Base-by-base conservation (phyloP, 768 basidiomycete species). In the Suillus ampliporus region DNA sequence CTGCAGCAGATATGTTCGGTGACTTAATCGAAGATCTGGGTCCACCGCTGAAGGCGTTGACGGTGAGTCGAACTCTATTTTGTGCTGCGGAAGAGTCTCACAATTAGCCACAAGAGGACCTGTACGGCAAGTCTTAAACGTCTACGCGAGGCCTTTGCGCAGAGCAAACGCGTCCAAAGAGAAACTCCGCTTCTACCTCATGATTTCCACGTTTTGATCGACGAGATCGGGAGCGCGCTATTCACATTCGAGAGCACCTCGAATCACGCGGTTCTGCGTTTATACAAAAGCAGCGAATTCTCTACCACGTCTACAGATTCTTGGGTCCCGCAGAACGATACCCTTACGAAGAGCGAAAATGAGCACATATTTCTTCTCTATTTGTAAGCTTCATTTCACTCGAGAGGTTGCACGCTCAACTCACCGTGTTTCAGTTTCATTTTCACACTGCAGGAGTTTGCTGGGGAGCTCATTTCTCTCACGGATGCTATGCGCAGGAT, bases 391-490 rank as follows among this genome's bases (percentile, higher is more conserved):
- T 7, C 23, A 26, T 15, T 53, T n/a, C 19, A 13, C 3, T 60
- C 23, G 11, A 40, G 23, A 38, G 6, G 6, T 40, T 28, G 17
- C 23, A 40, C 57, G 7, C 21, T 44, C 11, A 46, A 28, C 37
- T 21, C n/a, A 1, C 5, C 28, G 26, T 21, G 21, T 31, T 53
- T 28, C 65, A 97, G 95, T 79, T 98, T 97, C 77, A 91, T 97
- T 66, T 99, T 98, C 76, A 97, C 95, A 0, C 74, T 98, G 48
- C 95, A 99, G 76, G 97, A 99, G 72, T 98, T 98, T 72, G 86
- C 93, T 9, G 81, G 84, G 62, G 97, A 99, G 74, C 76, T 97
- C 57, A 80, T 90, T 37, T 87, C 86, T 21, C 85, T 99, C 13
- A 84, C 93, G 0, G 92, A 95, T 71, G 89, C 92, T 9, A 92